Base-by-base conservation (phyloP, 2,329 filamentous ascomycete species). In the Gaeumannomyces sp. region DNA sequence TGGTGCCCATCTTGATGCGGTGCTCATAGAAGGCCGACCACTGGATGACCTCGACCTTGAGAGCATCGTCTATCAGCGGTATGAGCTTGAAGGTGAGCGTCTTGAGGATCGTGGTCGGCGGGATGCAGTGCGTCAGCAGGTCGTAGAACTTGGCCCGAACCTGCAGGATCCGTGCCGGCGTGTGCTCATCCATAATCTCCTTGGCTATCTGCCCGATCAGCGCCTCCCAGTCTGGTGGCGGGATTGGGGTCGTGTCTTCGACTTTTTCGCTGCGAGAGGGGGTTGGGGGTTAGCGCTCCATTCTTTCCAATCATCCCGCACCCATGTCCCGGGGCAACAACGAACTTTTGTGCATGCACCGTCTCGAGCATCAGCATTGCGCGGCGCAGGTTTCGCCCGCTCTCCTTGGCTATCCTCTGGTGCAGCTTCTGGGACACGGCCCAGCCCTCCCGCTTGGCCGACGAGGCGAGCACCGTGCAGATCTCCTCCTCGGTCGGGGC, bases 11-110 rank as follows among this genome's bases (percentile, higher is more conserved):
- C 75, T 91, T 91, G 77, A 98, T 91, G 67, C 95, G 86, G 76
- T 99, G 95, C 77, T 99, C 96, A 76, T 96, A 99, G 73, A 97
- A 98, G 0, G 95, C 93, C 5, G 92, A 91, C 95, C 95, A 99
- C 73, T 90, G 92, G 69, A 99, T 90, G 5, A 99, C 89, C 65
- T 99, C 94, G 2, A 90, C 87, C 76, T 97, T 98, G 62, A 99
- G 79, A 29, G 85, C 88, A 74, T 97, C 93, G 71, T 98, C 94
- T 64, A 97, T 90, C 73, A 91, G 86, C 0, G 88, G 85, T 70
- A 98, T 88, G 28, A 99, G 83, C 77, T 96, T 96, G 81, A 96
- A 98, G 0, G 94, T 96, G 66, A 99, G 82, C 0, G 92, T 96
- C 80, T 97, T 97, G 71, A 99, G 84, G 68, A 99, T 93, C 0